Base-by-base conservation (phyloP, 2,329 filamentous ascomycete species). In the Diaporthe vaccinii region DNA sequence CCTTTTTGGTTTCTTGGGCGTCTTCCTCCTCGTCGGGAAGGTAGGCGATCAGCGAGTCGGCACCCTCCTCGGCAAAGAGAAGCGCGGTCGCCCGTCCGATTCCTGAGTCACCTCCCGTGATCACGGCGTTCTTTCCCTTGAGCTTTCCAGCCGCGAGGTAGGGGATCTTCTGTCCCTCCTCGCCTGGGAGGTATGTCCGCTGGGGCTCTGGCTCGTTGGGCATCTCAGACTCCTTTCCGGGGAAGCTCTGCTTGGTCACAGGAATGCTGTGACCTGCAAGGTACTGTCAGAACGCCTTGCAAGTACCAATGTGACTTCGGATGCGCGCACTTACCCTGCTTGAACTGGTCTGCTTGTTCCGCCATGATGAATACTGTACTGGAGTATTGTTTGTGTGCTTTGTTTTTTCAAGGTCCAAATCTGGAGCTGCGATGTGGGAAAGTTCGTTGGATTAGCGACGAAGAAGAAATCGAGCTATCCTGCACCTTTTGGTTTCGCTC, bases 11-110 rank as follows among this genome's bases (percentile, higher is more conserved):
- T 78, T 94, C 89, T 78, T 93, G 87, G 0, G 94, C 94, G 79
- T 96, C 95, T 61, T 91, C 86, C 81, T 96, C 91, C 83, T 97
- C 95, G 46, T 93, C 90, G 0, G 93, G 91, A 0, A 95, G 87
- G 80, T 97, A 95, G 5, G 90, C 90, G 78, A 97, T 95, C 75
- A 93, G 87, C 69, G 89, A 91, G 77, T 94, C 91, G 20, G 93
- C 94, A 8, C 94, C 95, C 83, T 97, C 95, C 88, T 95, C 93
- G 53, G 94, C 94, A 79, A 93, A 97, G 0, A 97, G 87, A 22
- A 96, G 88, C 1, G 94, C 93, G 1, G 92, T 90, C 1, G 94
- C 92, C 51, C 93, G 91, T 9, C 94, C 94, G 78, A 97, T 96
- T 2, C 94, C 94, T 9, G 90, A 93, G 83, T 96, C 94, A 4